Percentiles rank a stretch among this genome's conserved stretches.
Evolutionary conservation across 352 stramenopile species (phyloP).

Genomic region (Blastocystis sp.): DNA sequence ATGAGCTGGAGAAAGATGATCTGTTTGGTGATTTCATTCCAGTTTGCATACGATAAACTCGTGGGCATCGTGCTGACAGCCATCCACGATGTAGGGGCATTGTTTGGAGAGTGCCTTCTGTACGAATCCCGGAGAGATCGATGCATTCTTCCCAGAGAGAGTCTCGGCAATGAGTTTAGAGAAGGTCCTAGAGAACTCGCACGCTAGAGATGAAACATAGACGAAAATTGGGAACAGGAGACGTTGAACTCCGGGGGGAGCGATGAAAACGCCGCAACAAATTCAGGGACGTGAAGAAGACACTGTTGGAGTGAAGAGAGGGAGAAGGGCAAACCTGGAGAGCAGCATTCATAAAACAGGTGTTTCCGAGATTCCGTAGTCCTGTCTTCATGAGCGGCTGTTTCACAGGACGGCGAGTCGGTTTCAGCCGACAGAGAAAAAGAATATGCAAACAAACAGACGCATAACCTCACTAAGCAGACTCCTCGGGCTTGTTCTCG

Average conservation of each 20-base stretch:
- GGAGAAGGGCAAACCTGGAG: conserved; percentile 62
- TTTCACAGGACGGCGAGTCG: too few species aligned
- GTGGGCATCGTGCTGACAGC: conserved; percentile 41
- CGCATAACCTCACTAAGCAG: background rate
- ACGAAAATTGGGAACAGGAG: too few species aligned
- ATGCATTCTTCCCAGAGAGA: background rate
- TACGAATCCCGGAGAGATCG: background rate
- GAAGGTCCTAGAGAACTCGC: background rate
- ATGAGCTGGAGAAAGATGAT: conserved; percentile 28
- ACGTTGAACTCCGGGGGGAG: too few species aligned
- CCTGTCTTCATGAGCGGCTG: conserved; percentile 58
- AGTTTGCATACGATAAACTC: conserved; percentile 2
- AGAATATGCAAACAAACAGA: conserved; percentile 33
- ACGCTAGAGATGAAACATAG: background rate
- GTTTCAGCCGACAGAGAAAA: background rate
- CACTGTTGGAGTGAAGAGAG: background rate
- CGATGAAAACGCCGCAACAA: background rate
- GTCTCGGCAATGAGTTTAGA: background rate
- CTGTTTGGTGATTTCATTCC: background rate
- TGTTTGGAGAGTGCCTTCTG: background rate
- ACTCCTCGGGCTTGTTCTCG: conserved; percentile 44
- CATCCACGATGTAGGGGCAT: conserved; percentile 19
- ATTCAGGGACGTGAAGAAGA: conserved; percentile 6
- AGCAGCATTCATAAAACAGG: conserved; percentile 74
- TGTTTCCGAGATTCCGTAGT: conserved; percentile 71